Base-by-base conservation (phyloP, 805 yeast genomes). In the Kodamaea laetipori region DNA sequence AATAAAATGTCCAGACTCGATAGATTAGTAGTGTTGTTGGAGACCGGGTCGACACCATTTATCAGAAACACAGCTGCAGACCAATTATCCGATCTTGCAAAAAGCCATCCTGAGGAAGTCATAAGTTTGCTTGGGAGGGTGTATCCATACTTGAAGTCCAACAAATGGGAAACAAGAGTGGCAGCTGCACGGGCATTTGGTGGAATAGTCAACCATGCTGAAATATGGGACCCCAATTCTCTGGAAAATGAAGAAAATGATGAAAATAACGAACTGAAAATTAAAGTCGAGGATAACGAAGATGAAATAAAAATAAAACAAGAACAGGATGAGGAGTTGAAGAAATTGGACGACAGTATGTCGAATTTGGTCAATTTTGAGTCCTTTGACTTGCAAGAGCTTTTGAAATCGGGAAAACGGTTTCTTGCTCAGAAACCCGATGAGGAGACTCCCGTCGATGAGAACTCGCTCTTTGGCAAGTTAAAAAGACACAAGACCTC, bases 31-130 rank as follows among this genome's bases (percentile, higher is more conserved):
- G 68, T 78, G 46, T 52, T 80, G 32, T 70, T 94, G 51, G 99
- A 95, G 66, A 88, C 97, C 1, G 99, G 99, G 8, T 88, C 97
- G 9, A 89, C 97, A 4, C 87, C 87, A 30, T 86, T 89, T 60
- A 94, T 94, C 34, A 78, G 98, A 52, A 89, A 88, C 58, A 88
- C 97, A 7, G 99, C 99, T 1, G 98, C 98, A 2, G 97, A 92
- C 57, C 99, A 94, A 66, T 73, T 94, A 52, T 88, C 96, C 4
- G 98, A 92, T 53, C 74, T 95, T 28, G 97, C 97, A 19, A 86
- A 86, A 61, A 85, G 86, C 33, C 98, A 94, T 57, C 97, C 98
- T 0, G 98, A 92, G 57, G 98, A 94, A 56, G 80, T 87, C 15
- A 73, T 89, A 41, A 84, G 84, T 45, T 68, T 94, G 32, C 67